Evolutionary conservation across 2,329 filamentous ascomycete genomes (phyloP), one percentile per base, ranked within the genome.

Genomic region (Zasmidium citrigriseum): DNA sequence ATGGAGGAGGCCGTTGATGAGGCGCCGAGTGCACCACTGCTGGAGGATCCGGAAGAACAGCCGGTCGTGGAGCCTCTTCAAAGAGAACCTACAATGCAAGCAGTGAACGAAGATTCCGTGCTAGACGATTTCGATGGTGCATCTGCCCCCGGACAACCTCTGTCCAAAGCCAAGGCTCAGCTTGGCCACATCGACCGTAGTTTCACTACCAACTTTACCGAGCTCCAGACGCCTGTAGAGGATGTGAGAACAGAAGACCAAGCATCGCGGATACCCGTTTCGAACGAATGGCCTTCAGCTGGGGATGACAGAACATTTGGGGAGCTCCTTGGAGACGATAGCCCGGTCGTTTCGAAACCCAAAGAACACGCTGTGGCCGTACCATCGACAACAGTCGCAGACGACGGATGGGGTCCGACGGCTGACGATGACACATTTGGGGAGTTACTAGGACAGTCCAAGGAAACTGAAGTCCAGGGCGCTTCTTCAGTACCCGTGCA

Each of bases 1-100:
- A 66, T 81, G 62, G 79, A 81, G 52, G 73, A 78, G 21, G 78
- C 78, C 21, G 66, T 78, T 22, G 72, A 76, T 20, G 78, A 81
- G 53, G 76, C 75, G 53, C 72, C 69, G 12, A 68, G 71, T 27
- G 73, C 70, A 11, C 76, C 78, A 3, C 63, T 81, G 41, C 69
- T 81, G 46, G 67, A 72, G 14, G 75, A 79, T 54, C 68, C 75
- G 14, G 73, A 75, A 51, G 60, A 61, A 14, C 55, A 63, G 21
- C 71, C 76, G 4, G 70, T 70, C 1, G 59, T 62, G 24, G 58
- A 66, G 25, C 45, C 54, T 24, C 23, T 57, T 5, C 21, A 61
- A 21, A 52, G 48, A 29, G 46, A 57, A 18, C 52, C 54, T 16
- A 41, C 54, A 16, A 56, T 58, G 59, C 54, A 57, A 16, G 55